Conservation (phyloP, 306 rosid genomes). For the Boehmeria nivea region DNA sequence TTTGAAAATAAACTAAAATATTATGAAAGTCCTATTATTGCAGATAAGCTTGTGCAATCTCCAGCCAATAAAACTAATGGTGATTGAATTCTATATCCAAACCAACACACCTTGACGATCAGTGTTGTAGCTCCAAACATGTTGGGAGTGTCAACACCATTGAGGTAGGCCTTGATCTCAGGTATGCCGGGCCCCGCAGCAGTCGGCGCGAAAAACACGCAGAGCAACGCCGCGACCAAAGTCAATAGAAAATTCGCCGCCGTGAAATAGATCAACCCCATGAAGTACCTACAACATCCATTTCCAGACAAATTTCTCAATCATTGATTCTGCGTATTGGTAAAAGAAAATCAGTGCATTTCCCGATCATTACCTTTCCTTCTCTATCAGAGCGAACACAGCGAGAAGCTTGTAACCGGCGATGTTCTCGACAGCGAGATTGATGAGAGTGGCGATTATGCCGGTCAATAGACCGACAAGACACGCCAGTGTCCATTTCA, state of each 20-base stretch:
- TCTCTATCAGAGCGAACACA: slow-evolving; percentile 36
- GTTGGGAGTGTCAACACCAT: slow-evolving; percentile 85
- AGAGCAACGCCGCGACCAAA: slow-evolving; percentile 52
- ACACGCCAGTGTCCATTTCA: slow-evolving; percentile 68
- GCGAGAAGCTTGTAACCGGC: slow-evolving; percentile 83
- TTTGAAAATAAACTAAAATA: too few species aligned
- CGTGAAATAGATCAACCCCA: slow-evolving; percentile 52
- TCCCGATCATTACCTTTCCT: slow-evolving; percentile 40
- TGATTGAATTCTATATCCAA: too few species aligned
- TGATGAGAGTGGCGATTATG: slow-evolving; percentile 71
- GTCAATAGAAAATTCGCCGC: slow-evolving; percentile 56
- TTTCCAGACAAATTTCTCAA: neutral
- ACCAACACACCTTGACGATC: slow-evolving; percentile 63
- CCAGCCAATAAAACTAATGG: too few species aligned
- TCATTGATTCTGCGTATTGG: neutral
- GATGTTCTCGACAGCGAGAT: slow-evolving; percentile 79
- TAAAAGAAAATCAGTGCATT: too few species aligned
- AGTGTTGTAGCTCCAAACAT: slow-evolving; percentile 70
- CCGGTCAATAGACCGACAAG: slow-evolving; percentile 89
- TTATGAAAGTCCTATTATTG: neutral
- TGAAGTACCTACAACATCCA: slow-evolving; percentile 44
- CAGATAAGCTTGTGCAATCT: neutral
- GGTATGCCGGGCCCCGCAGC: slow-evolving; percentile 97
- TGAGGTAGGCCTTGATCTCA: slow-evolving; percentile 91
- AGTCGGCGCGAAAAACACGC: slow-evolving; percentile 81